Evolutionary conservation across 2,329 filamentous ascomycete genomes (phyloP), one percentile per base, ranked within the genome.

Genomic region (Calonectria henricotiae): DNA sequence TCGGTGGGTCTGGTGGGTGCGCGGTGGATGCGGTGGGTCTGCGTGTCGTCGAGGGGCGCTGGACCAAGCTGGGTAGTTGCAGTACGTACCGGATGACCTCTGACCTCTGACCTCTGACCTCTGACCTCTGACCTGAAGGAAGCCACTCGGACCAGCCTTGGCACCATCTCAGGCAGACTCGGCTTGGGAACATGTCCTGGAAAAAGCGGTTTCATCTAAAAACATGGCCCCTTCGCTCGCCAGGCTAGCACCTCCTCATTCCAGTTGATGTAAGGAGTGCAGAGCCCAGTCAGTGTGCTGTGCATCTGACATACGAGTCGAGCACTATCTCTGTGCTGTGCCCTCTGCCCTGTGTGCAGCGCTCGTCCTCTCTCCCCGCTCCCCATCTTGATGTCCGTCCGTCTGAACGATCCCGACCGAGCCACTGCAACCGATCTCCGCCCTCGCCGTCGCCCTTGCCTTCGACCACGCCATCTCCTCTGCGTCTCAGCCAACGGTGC

Each of bases 151-250:
- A 60, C 47, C 39, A 58, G 62, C 37, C 67, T 69, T 69, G 67
- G 67, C 67, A 54, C 46, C 44, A 35, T 37, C n/a, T 15, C 58
- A 44, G 37, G 65, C 44, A 62, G 37, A 44, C 20, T 58, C 35
- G 35, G 23, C 51, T 46, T 46, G 43, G 25, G 44, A 49, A 60
- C 12, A 62, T 35, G 55, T 58, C 65, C 39, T 47, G 20, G 61
- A 32, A 49, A 35, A 49, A 54, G 15, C 46, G 30, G 69, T 71
- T 71, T 71, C 69, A 71, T 68, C 61, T 71, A 65, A 68, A 61
- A 63, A 64, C 64, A 64, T 37, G 67, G 41, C 46, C 44, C 46
- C 49, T 49, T 32, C 30, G 49, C 27, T 35, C 62, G 12, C 39
- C 54, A 44, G 51, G 51, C 51, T 58, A 58, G 51, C 51, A 69